These are phyloP conservation scores for Furcasterigmium sp. DNA, from an alignment of 2,329 filamentous ascomycete species.

Conservation along the genomic window DNA sequence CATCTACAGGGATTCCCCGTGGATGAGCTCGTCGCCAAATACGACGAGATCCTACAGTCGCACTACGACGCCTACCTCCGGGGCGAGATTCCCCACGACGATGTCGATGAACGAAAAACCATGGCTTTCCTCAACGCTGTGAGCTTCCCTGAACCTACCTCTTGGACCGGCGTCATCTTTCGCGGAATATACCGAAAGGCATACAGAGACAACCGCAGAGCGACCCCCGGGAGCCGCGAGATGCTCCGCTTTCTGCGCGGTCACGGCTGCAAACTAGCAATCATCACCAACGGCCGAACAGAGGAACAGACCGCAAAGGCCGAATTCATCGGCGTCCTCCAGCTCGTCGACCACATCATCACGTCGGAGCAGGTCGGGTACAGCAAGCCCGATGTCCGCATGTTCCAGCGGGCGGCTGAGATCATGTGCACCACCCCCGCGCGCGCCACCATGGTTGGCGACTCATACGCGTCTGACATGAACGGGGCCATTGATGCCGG, in stretches of 20 bases:
- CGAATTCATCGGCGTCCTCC: background rate
- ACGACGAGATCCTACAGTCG: slow-evolving; percentile 1
- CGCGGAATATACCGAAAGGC: background rate
- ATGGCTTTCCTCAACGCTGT: background rate
- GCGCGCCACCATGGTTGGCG: slow-evolving; percentile 1
- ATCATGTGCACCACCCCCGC: background rate
- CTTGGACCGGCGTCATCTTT: background rate
- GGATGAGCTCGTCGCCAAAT: slow-evolving; percentile 1
- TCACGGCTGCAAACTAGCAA: background rate
- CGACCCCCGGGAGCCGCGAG: background rate
- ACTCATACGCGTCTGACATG: background rate
- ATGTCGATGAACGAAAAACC: background rate
- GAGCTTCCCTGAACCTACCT: background rate
- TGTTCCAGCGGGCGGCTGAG: background rate
- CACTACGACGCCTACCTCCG: slow-evolving; percentile 1
- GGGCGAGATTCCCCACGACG: slow-evolving; percentile 1
- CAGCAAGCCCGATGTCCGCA: background rate
- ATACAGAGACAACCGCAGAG: background rate
- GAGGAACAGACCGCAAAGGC: slow-evolving; percentile 3
- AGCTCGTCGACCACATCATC: slow-evolving; percentile 5
- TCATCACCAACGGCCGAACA: slow-evolving; percentile 3
- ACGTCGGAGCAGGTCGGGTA: slow-evolving; percentile 3
- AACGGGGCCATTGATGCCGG: background rate
- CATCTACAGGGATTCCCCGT: background rate
- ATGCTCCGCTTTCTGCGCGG: background rate